phyloP scores from a whole-genome alignment of 352 stramenopile species.

The Globisporangium recalcitrans region DNA sequence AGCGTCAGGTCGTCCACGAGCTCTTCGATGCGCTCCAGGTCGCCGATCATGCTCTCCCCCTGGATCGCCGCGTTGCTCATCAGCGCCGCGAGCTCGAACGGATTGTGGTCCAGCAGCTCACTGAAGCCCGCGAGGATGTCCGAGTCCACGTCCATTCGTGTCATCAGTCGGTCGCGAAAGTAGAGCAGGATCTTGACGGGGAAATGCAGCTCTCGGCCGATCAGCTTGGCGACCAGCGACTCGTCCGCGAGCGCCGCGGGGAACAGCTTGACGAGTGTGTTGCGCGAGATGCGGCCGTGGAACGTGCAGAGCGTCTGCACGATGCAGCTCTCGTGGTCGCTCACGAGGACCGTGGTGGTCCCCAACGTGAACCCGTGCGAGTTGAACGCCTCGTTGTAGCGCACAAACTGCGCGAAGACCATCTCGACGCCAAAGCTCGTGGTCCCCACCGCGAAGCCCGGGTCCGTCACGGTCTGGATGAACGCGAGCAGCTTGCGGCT shows the following conservation, averaged over 20 bases:
- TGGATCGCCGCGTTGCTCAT: conserved; percentile 5
- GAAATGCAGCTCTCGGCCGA: conserved; percentile 6
- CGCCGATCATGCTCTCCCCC: conserved; percentile 1
- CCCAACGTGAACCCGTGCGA: conserved; percentile 2
- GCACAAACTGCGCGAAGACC: conserved; percentile 24
- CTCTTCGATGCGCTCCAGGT: background rate
- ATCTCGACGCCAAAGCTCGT: conserved; percentile 15
- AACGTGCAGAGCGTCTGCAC: conserved; percentile 7
- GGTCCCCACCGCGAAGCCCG: conserved; percentile 7
- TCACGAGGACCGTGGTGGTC: background rate
- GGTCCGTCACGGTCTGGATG: background rate
- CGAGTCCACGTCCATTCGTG: conserved; percentile 4
- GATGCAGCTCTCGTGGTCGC: conserved; percentile 9
- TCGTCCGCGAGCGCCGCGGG: conserved; percentile 7
- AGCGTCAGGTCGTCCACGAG: background rate
- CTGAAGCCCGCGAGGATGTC: conserved; percentile 6
- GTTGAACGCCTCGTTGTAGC: conserved; percentile 22
- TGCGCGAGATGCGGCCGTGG: conserved; percentile 13
- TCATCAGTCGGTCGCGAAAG: background rate
- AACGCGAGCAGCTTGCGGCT: conserved; percentile 1
- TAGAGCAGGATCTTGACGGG: background rate
- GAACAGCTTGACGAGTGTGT: conserved; percentile 13
- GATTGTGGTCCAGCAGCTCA: conserved; percentile 1
- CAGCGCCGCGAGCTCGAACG: conserved; percentile 3
- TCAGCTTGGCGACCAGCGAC: conserved; percentile 9